Evolutionary conservation across 2,329 filamentous ascomycete species (phyloP), one percentile per base, ranked within the genome.

Genomic region (Aspergillaceae sp.): DNA sequence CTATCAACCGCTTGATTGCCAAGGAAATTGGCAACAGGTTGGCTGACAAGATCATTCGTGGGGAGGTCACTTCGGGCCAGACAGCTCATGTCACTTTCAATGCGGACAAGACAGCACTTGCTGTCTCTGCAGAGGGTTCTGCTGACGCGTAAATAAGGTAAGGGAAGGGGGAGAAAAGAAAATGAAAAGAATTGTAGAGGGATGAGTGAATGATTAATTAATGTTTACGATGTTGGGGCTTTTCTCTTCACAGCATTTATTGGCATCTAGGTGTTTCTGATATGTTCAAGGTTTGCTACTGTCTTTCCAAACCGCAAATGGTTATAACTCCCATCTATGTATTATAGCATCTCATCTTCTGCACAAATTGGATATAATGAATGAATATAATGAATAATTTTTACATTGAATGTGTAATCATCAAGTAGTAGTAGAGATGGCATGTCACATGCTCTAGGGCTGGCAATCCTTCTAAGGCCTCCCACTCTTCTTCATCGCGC

Each of bases 1-100:
- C 92, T 29, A 74, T 97, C 30, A 96, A 97, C 66, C 77, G 92
- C 34, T 77, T 97, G 44, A 96, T 97, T 54, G 81, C 86, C 26
- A 94, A 85, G 59, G 82, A 96, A 68, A 88, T 98, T 54, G 84
- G 87, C 49, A 96, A 96, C 64, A 77, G 81, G 3, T 75, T 97
- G 35, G 92, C 92, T 0, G 90, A 95, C 61, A 86, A 84, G 71
- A 94, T 98, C 57, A 97, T 97, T 57, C 77, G 86, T 45, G 92
- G 92, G 19, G 74, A 88, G 65, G 69, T 97, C 49, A 85, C 82
- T 66, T 79, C 74, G 48, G 89, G 88, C 1, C 83, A 94, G 58
- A 77, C 71, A 2, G 91, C 86, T 4, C 76, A 75, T 48, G 85
- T 95, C 8, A 72, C 70, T 42, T 74, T 95, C 48, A 83, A 79